Base-by-base conservation (phyloP, 352 stramenopile species). In the Globisporangium irregulare region DNA sequence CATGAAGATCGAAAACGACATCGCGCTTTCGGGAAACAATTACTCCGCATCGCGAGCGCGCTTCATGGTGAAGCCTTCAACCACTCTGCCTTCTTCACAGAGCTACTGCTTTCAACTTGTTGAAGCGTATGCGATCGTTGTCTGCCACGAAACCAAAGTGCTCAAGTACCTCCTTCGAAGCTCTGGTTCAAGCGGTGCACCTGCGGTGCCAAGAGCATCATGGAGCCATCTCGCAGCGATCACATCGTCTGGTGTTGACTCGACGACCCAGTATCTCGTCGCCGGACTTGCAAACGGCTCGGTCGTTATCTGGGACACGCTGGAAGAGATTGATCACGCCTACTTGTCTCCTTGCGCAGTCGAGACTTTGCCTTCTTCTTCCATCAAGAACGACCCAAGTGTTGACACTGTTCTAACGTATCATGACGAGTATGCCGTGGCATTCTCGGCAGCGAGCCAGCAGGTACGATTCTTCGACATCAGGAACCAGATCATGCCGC, bases 221-320 rank as follows among this genome's bases (percentile, higher is more conserved):
- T 82, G 82, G 78, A 55, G 68, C 8, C 76, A 90, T 46, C 65
- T 91, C 20, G 67, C 65, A 9, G 53, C 27, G 4, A 83, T 91
- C 41, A 78, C 74, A 9, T 53, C 70, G 5, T 82, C 78, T 6
- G 51, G 54, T 2, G 59, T 81, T 25, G 80, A 89, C 53, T 41
- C 73, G 3, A 84, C 79, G 36, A 84, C 81, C 12, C 75, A 87
- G 51, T 87, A 81, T 38, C 29, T 91, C 9, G 72, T 64, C 1
- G 62, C 88, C 0, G 79, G 79, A 0, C 77, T 87, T n/a, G 69
- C 69, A 3, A 74, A 87, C 48, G 82, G 85, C 24, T 67, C 77
- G 3, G 20, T 84, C 1, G 66, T 79, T 9, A 72, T 91, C 18
- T 92, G 83, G 81, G 68, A 93, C 63, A 51, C 84, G 18, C 64